phyloP scores from a whole-genome alignment of 2,329 filamentous ascomycete genomes.

The Dothidotthia symphoricarpi region DNA sequence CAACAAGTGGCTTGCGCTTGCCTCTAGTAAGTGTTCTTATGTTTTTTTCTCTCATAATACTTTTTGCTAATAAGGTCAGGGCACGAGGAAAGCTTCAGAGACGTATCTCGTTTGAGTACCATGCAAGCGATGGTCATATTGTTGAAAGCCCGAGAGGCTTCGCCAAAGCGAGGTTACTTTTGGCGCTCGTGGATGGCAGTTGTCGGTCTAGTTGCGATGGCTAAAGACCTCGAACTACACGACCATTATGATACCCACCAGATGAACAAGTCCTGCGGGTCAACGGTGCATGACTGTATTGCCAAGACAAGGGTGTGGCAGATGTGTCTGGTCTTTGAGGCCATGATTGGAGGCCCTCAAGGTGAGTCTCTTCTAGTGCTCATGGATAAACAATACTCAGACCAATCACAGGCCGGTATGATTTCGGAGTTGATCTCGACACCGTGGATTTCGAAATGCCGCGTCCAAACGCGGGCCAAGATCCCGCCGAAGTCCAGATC shows the following conservation, averaged over 20 bases:
- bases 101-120: constrained; percentile 84
- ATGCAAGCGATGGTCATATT: constrained; percentile 86
- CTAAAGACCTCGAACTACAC: constrained; percentile 83
- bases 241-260: constrained; percentile 81
- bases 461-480: constrained; percentile 62
- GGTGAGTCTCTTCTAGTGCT: constrained; percentile 52
- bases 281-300: constrained; percentile 70
- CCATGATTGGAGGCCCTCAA: constrained; percentile 92
- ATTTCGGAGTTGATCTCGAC: constrained; percentile 72
- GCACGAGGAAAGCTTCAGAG: constrained; percentile 91
- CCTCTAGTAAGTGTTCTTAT: constrained; percentile 65
- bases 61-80: constrained; percentile 51
- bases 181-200: constrained; percentile 97
- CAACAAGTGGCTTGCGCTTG: constrained; percentile 89
- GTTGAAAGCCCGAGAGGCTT: constrained; percentile 86
- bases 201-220: constrained; percentile 89
- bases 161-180: constrained; percentile 90
- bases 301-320: constrained; percentile 90
- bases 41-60: not conserved
- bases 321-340: constrained; percentile 77
- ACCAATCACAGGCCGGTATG: constrained; percentile 58
- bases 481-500: constrained; percentile 73
- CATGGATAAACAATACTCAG: constrained; percentile 6
- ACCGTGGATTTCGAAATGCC: constrained; percentile 73
- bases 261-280: constrained; percentile 67